Evolutionary conservation across 352 stramenopile species (phyloP), one percentile per base, ranked within the genome.

Genomic region (Plasmopara viticola): DNA sequence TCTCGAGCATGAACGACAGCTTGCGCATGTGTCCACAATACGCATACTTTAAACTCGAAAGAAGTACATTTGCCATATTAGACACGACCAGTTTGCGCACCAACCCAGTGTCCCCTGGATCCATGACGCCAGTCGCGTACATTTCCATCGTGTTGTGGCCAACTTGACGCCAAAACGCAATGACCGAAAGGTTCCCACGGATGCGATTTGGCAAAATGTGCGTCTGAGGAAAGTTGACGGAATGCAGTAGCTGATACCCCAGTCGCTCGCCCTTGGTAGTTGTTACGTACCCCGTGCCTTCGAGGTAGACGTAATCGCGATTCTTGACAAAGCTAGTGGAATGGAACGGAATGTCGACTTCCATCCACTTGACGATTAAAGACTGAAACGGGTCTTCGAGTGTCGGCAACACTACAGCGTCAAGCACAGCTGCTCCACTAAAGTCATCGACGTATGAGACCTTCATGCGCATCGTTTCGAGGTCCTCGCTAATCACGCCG

Each of bases 241-340:
- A 79, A 66, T 86, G 72, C 44, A 84, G 46, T 0, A 83, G 31
- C n/a, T 87, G 70, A 56, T 70, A 87, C 9, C 73, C 76, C 12
- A 87, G 45, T 10, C 60, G 51, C 35, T 84, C 70, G 28, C 60
- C 60, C 12, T 73, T 70, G 0, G 35, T 35, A 7, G 74, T 62
- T 13, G 41, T 20, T 4, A 64, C 51, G 47, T 81, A 53, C 4
- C 71, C 73, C 14, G 67, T 80, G 25, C 63, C 60, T 47, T 87
- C 72, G 39, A 87, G 46, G 45, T 77, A 72, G 5, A 83, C 69
- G 42, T 74, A 76, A 51, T 87, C 72, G 37, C 70, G 72, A 44
- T 79, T 80, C 48, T 72, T 74, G 9, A 82, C 60, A 14, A 86
- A 43, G 35, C 45, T 62, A 13, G 56, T 64, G 15, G 56, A 61